Base-by-base conservation (phyloP, 1,284 basidiomycete genomes). In the Heterobasidion parviporum region DNA sequence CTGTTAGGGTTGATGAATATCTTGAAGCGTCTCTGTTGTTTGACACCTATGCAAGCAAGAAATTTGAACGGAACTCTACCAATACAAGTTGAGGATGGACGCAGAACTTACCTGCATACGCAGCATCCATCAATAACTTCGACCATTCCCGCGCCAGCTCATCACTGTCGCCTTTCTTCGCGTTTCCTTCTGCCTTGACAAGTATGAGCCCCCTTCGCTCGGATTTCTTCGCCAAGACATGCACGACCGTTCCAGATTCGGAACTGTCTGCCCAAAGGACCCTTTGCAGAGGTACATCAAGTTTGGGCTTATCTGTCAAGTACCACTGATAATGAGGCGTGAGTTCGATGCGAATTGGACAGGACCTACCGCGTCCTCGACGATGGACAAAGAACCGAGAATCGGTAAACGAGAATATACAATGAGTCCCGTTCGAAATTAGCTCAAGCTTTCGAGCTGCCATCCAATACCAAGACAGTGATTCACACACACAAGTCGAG, bases 1-100 rank as follows among this genome's bases (percentile, higher is more conserved):
- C 94, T 89, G 54, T 82, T 73, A 1, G 95, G 95, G 67, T 98
- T 98, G 59, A 98, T 78, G n/a, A 98, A 70, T 1, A 98, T 75
- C 58, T 84, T 79, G 20, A 94, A 70, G 20, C 70, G 66, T 55
- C 80, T 73, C 55, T 69, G 67, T 8, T 76, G 82, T 57, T 78
- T 75, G 18, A 81, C 67, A 26, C 75, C 87, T 81, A 62, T 32
- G 16, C 10, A 47, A 44, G 49, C 62, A 56, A 57, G 3, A 33
- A 41, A n/a, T 44, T 26, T 5, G 26, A 5, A 26, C n/a, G 33
- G 18, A 15, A 55, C 8, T 47, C 8, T 26, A 50, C 33, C 41
- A 44, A 33, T 2, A 38, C n/a, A 38, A 16, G 34, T 14, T 36
- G 18, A 35, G 20, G 10, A 18, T 38, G 10, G 50, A 9, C 14